Conservation (phyloP, 805 yeast species). For the Sugiyamaella lignohabitans region DNA sequence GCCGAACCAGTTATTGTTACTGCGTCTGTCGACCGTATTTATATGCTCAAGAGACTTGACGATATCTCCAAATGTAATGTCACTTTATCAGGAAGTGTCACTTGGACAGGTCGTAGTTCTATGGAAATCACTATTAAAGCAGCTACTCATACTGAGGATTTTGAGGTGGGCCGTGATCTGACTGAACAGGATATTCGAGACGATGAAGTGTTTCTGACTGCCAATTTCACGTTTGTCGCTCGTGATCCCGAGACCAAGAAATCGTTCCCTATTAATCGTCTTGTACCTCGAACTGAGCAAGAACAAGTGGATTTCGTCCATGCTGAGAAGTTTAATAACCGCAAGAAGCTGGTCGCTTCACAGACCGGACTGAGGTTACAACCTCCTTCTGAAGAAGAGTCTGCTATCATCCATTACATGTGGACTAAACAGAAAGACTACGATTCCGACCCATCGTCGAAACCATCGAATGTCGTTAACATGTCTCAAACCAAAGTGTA, state of each 20-base stretch:
- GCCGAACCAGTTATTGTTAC: conserved; percentile 95
- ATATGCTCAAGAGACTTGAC: conserved; percentile 77
- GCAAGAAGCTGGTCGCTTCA: conserved; percentile 72
- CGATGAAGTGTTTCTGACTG: conserved; percentile 71
- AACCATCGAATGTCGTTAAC: conserved; percentile 48
- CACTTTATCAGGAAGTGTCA: conserved; percentile 80
- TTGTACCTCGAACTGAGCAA: conserved; percentile 64
- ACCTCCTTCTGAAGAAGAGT: conserved; percentile 70
- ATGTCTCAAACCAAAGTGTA: conserved; percentile 68
- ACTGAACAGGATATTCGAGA: conserved; percentile 52
- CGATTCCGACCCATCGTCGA: conserved; percentile 26
- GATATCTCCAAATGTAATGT: conserved; percentile 69
- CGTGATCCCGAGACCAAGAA: conserved; percentile 89
- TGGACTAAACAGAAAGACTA: conserved; percentile 43
- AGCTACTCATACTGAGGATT: conserved; percentile 55
- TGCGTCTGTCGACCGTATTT: conserved; percentile 88
- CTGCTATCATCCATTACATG: conserved; percentile 66
- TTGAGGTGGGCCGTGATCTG: conserved; percentile 45
- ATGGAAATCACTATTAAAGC: conserved; percentile 94
- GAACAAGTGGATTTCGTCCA: conserved; percentile 82
- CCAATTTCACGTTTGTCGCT: conserved; percentile 93
- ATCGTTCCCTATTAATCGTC: conserved; percentile 76
- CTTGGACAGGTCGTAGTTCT: conserved; percentile 92
- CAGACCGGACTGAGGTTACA: conserved; percentile 55
- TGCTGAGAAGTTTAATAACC: conserved; percentile 85